Evolutionary conservation across 2,329 filamentous ascomycete genomes (phyloP).

Genomic region (Westerdykella sp.): DNA sequence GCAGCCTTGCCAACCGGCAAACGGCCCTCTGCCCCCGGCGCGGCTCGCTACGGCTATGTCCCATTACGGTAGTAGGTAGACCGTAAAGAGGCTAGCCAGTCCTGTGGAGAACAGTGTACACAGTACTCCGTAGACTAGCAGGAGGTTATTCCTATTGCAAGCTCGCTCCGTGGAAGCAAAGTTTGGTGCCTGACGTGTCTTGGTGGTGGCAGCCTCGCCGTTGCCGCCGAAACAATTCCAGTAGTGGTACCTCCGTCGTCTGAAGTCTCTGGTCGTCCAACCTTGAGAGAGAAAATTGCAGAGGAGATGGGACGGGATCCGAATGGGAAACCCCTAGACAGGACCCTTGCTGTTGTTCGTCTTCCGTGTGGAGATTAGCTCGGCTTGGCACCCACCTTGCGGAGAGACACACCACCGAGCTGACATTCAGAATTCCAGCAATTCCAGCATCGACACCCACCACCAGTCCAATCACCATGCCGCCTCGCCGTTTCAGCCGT

Average conservation of each 20-base stretch:
- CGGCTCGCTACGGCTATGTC: constrained; percentile 1
- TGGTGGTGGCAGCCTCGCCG: too few relatives aligned
- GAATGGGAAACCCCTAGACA: constrained; percentile 15
- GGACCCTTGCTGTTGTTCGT: constrained; percentile 14
- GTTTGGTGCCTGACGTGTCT: constrained; percentile 25
- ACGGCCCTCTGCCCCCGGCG: constrained; percentile 2
- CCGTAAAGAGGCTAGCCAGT: too few relatives aligned
- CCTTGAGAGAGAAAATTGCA: too few relatives aligned
- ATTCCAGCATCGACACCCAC: background rate
- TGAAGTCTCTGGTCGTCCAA: too few relatives aligned
- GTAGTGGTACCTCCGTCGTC: too few relatives aligned
- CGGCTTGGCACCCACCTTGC: constrained; percentile 18
- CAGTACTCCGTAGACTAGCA: too few relatives aligned
- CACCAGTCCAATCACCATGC: background rate
- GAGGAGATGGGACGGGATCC: too few relatives aligned
- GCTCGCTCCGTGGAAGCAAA: constrained; percentile 6
- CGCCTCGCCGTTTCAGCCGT: background rate
- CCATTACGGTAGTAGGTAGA: too few relatives aligned
- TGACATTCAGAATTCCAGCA: background rate
- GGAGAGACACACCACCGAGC: background rate
- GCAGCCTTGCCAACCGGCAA: constrained; percentile 6
- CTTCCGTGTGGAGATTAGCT: constrained; percentile 34
- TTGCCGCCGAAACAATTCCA: too few relatives aligned
- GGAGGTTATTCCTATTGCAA: too few relatives aligned
- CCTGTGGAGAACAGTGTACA: background rate